Base-by-base conservation (phyloP, 179 eudicot species). In the Sideroxylon spinosum region DNA sequence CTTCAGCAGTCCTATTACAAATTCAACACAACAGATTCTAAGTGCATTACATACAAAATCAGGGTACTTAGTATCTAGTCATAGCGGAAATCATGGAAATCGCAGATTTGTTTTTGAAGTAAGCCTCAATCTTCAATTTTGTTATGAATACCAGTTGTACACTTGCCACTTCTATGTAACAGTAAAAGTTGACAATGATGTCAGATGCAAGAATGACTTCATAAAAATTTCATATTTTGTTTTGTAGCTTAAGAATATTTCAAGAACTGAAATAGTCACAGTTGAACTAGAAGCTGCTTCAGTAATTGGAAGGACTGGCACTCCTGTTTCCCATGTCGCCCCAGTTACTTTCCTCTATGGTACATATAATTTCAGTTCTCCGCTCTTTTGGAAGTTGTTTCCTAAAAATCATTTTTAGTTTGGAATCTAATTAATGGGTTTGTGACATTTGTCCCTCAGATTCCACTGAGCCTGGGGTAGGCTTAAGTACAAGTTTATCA, bases 231-330 rank as follows among this genome's bases (percentile, higher is more conserved):
- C 28, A 25, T 71, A 7, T 61, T 70, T 53, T 6, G 9, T 61
- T 71, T 70, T 46, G 81, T 26, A 78, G 76, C 68, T 78, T 23
- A 46, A 71, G 75, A 61, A 78, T 71, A 70, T 78, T 70, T 71
- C 68, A 20, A n/a, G 66, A 57, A 78, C 81, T 57, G 61, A 60
- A 71, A 78, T 78, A 78, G 56, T 71, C 68, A 71, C 62, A 71
- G 76, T 78, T 46, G 76, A 49, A 48, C 61, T 78, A 16, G 76
- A 78, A 48, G 69, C 81, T 78, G 76, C 75, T 69, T 78, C 81
- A 32, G 25, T 78, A 71, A 26, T 61, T 19, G 81, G 76, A 69
- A 56, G 46, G 50, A 59, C 66, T 60, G 76, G 81, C 20, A 60
- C 29, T 28, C 29, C 68, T 10, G 69, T 78, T 10, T 78, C 81